phyloP scores from a whole-genome alignment of 108 stramenopile genomes.

The Skeletonema potamos region DNA sequence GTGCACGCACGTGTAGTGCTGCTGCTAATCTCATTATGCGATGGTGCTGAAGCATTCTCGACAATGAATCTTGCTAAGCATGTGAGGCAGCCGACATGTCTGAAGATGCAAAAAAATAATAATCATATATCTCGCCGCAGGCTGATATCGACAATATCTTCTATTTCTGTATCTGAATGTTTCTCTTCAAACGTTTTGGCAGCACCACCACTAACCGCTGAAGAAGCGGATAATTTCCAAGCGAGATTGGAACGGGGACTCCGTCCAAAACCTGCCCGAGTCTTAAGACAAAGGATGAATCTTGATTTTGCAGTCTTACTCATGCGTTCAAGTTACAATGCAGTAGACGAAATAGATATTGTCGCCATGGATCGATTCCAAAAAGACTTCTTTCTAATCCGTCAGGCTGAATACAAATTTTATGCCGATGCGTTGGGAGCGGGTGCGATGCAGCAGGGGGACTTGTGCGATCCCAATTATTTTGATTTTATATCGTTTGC shows the following conservation, averaged over 20 bases:
- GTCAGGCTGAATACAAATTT: constrained; percentile 69
- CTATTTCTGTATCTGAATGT: not conserved
- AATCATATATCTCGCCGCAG: not conserved
- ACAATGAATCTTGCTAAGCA: not conserved
- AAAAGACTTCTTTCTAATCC: constrained; percentile 79
- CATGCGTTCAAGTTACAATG: constrained; percentile 86
- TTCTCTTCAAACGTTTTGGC: constrained; percentile 31
- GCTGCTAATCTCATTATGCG: not conserved
- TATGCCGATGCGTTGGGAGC: constrained; percentile 63
- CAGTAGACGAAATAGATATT: constrained; percentile 73
- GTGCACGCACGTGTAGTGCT: not conserved
- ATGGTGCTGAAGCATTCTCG: not conserved
- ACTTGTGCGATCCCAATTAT: constrained; percentile 83
- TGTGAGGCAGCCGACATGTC: not conserved
- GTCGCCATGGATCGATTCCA: constrained; percentile 91
- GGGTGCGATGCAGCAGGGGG: constrained; percentile 76
- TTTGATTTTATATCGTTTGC: constrained; percentile 92
- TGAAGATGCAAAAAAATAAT: not conserved
- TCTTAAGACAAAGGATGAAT: constrained; percentile 65
- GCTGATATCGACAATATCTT: not conserved
- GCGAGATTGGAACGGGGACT: constrained; percentile 56
- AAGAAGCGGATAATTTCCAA: constrained; percentile 61
- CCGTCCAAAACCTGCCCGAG: constrained; percentile 68
- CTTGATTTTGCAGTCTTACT: constrained; percentile 81
- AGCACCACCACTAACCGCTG: constrained; percentile 67